Base-by-base conservation (phyloP, 2,329 filamentous ascomycete genomes). In the Huntiella decipiens region DNA sequence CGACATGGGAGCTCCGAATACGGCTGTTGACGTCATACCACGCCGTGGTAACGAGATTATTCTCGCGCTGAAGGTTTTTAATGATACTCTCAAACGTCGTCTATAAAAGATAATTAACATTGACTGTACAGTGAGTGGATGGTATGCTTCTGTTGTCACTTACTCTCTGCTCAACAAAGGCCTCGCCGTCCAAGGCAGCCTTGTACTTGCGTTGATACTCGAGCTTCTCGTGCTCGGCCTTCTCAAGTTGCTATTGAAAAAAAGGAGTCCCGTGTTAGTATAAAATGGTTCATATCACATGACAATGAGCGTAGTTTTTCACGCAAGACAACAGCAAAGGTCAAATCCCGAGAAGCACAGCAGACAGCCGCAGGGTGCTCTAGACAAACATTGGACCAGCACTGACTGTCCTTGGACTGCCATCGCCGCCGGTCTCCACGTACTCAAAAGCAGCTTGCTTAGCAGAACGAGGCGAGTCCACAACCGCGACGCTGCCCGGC, bases 1-100 rank as follows among this genome's bases (percentile, higher is more conserved):
- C 75, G 37, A 88, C 79, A 51, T 82, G 82, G 58, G 87, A 88
- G 63, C 81, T 86, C 62, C 91, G 83, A 53, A 92, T 61, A 44
- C 84, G 70, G 57, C 71, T 78, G 19, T 79, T 77, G 55, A 91
- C 71, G 60, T 88, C 82, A 62, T 87, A 87, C 82, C 82, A 92
- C 2, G 84, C 84, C n/a, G 77, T 81, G 19, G 79, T 68, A 55
- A 92, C 84, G 57, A 91, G 70, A 35, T 71, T 71, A 58, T 84
- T 85, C 60, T 92, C 84, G 54, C 80, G 74, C 58, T 81, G 73
- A 49, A 92, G 70, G 54, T 78, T 82, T 53, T 75, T 74, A 56
- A 82, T 71, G 43, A 66, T 63, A 55, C 71, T 63, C 40, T 75
- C 71, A 52, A 60, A 61, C 46, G 67, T 63, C 38, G 67, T 66